Conservation (phyloP, 495 filamentous ascomycete genomes). For the Sphaerosporella brunnea region DNA sequence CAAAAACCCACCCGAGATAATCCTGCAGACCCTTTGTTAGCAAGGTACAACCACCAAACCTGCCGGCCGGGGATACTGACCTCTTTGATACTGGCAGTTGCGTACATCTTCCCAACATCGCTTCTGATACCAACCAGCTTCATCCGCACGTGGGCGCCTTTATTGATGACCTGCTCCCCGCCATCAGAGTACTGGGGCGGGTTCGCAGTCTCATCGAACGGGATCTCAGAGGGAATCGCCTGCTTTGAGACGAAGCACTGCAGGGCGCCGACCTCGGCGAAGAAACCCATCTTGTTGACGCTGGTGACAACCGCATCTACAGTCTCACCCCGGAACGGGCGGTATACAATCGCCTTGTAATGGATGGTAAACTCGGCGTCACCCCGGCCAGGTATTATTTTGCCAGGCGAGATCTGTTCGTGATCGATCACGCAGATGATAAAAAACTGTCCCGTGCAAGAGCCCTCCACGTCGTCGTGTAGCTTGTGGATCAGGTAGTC, state of each 20-base stretch:
- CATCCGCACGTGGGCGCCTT: slow-evolving; percentile 76
- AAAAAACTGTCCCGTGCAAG: slow-evolving; percentile 79
- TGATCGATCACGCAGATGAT: slow-evolving; percentile 94
- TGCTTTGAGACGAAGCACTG: slow-evolving; percentile 74
- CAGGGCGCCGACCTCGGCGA: slow-evolving; percentile 74
- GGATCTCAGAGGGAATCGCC: slow-evolving; percentile 84
- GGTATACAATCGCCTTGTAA: slow-evolving; percentile 92
- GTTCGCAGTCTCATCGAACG: slow-evolving; percentile 78
- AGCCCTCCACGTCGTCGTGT: slow-evolving; percentile 81
- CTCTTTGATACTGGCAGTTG: slow-evolving; percentile 93
- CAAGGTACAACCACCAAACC: slow-evolving; percentile 1
- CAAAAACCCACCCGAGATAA: slow-evolving; percentile 20
- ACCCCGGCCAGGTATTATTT: slow-evolving; percentile 74
- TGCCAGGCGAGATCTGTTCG: slow-evolving; percentile 76
- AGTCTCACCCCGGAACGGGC: slow-evolving; percentile 90
- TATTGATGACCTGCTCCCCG: slow-evolving; percentile 83
- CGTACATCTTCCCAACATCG: slow-evolving; percentile 84
- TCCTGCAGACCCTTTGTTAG: slow-evolving; percentile 18
- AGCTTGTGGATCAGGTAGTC: slow-evolving; percentile 73
- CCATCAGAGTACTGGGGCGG: slow-evolving; percentile 71
- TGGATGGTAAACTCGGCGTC: slow-evolving; percentile 85
- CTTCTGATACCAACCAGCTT: slow-evolving; percentile 83
- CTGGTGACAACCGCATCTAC: slow-evolving; percentile 80
- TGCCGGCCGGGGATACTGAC: slow-evolving; percentile 23
- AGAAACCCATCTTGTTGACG: slow-evolving; percentile 83